These are phyloP conservation scores for Cyberlindnera maritima DNA, from an alignment of 805 yeast genomes.

Conservation along the genomic window DNA sequence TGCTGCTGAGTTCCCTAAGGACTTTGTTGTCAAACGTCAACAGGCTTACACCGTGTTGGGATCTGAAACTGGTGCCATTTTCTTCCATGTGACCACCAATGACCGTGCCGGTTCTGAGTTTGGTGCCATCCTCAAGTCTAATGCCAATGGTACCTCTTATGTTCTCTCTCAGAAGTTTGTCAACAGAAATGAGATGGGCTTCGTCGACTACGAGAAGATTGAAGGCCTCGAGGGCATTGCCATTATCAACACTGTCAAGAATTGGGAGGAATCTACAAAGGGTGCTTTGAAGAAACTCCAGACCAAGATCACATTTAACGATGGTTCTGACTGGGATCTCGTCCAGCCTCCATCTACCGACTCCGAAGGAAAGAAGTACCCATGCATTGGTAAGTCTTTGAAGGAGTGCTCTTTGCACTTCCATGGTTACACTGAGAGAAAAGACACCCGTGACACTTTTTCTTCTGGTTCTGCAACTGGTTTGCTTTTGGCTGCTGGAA, in stretches of 20 bases:
- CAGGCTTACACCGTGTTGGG: constrained; percentile 81
- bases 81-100: constrained; percentile 78
- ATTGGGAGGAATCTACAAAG: constrained; percentile 41
- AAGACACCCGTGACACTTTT: constrained; percentile 77
- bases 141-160: constrained; percentile 87
- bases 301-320: constrained; percentile 79
- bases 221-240: constrained; percentile 84
- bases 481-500: constrained; percentile 81
- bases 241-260: constrained; percentile 65
- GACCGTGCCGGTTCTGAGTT: constrained; percentile 49
- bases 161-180: constrained; percentile 66
- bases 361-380: constrained; percentile 53
- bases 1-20: constrained; percentile 73
- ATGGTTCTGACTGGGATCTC: constrained; percentile 84
- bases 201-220: constrained; percentile 84
- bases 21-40: constrained; percentile 55
- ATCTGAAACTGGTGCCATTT: constrained; percentile 67
- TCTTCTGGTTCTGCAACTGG: constrained; percentile 92
- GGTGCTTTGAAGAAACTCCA: constrained; percentile 57
- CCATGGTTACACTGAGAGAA: constrained; percentile 89
- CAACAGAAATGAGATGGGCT: constrained; percentile 74
- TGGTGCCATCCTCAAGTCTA: constrained; percentile 84
- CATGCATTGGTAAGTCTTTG: constrained; percentile 49
- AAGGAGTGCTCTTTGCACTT: constrained; percentile 75
- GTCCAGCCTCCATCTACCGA: constrained; percentile 68